Conservation (phyloP, 2,329 filamentous ascomycete species). For the Scedosporium minutisporum region DNA sequence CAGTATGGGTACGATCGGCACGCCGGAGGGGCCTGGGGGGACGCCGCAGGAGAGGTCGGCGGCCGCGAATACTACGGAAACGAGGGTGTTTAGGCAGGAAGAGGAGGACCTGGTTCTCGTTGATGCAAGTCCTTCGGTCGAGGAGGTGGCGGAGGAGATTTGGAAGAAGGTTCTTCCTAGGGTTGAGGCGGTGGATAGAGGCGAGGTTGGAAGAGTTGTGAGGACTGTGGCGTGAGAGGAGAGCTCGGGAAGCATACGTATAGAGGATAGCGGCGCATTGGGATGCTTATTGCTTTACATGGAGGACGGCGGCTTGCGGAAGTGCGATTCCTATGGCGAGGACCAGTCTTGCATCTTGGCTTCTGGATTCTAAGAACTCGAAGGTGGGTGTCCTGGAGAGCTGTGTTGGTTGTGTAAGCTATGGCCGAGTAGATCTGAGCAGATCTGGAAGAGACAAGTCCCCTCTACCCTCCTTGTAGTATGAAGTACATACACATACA, state of each 20-base stretch:
- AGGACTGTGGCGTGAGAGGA: slow-evolving; percentile 26
- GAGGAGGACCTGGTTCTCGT: slow-evolving; percentile 45
- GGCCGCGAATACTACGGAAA: slow-evolving; percentile 12
- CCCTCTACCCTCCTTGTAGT: too few relatives aligned
- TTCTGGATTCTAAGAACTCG: too few relatives aligned
- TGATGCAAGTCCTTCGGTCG: slow-evolving; percentile 42
- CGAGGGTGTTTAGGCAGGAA: slow-evolving; percentile 32
- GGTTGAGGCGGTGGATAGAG: slow-evolving; percentile 38
- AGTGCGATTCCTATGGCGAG: neutral
- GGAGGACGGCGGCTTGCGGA: neutral
- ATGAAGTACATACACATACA: too few relatives aligned
- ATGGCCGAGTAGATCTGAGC: too few relatives aligned
- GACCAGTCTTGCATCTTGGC: too few relatives aligned
- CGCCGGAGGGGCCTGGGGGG: slow-evolving; percentile 22
- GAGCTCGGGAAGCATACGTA: neutral
- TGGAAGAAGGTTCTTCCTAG: slow-evolving; percentile 40
- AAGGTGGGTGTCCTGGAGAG: too few relatives aligned
- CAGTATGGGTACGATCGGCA: slow-evolving; percentile 26
- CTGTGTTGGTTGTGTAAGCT: too few relatives aligned
- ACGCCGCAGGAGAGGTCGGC: slow-evolving; percentile 9
- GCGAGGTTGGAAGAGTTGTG: slow-evolving; percentile 35
- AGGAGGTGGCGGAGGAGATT: slow-evolving; percentile 46
- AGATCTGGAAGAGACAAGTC: too few relatives aligned
- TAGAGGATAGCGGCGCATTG: neutral
- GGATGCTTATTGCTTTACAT: neutral